phyloP scores from a whole-genome alignment of 179 eudicot species.

The Beta lomatogona region DNA sequence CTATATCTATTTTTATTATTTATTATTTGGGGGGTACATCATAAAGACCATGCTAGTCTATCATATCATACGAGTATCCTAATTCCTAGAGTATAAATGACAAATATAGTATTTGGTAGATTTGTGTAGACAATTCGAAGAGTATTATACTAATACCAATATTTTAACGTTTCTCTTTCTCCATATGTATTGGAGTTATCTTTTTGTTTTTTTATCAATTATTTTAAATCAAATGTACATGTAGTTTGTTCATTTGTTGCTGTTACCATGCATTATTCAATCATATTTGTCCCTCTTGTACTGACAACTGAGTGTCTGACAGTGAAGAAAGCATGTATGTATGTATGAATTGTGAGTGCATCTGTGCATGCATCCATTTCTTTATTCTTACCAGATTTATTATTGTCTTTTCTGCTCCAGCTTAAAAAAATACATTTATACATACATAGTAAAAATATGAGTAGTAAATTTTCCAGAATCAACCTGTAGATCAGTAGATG shows the following conservation, averaged over 20 bases:
- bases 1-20: background rate
- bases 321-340: conserved; percentile 12
- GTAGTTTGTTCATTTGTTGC: background rate
- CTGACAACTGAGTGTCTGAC: conserved; percentile 3
- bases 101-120: conserved; percentile 12
- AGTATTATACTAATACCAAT: background rate
- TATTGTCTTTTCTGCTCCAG: too few relatives aligned
- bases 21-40: background rate
- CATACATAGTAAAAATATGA: too few relatives aligned
- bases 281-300: conserved; percentile 24
- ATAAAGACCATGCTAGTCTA: background rate
- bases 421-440: too few relatives aligned
- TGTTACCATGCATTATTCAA: conserved; percentile 6
- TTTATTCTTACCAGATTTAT: background rate
- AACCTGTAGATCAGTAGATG: too few relatives aligned
- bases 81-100: background rate
- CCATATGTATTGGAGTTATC: background rate
- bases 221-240: background rate
- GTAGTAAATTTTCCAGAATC: too few relatives aligned
- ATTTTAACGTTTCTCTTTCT: background rate
- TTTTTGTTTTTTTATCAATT: background rate
- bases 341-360: background rate
- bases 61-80: background rate
- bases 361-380: background rate
- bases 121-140: conserved; percentile 4